Evolutionary conservation across 257 asterid species (phyloP).

Genomic region (Penstemon davidsonii): DNA sequence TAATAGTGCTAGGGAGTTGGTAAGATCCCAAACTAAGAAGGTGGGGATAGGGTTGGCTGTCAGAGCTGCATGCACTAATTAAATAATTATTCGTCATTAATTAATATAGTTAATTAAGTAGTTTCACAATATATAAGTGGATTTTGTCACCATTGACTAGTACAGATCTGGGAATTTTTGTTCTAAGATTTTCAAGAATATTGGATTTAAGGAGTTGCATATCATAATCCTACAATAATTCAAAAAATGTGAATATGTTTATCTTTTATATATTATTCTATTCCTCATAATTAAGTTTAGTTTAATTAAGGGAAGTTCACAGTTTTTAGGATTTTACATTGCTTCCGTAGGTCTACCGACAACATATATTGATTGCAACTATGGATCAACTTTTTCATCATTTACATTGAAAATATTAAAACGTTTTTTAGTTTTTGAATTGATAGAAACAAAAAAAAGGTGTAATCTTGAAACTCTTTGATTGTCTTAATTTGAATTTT

Average conservation of each 20-base stretch:
- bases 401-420: too few relatives aligned
- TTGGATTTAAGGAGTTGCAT: background rate
- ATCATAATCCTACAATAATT: background rate
- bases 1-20: background rate
- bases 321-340: too few relatives aligned
- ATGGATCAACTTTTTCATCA: too few relatives aligned
- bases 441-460: too few relatives aligned
- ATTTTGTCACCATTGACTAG: constrained; percentile 26
- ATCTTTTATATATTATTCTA: background rate
- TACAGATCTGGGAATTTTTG: constrained; percentile 13
- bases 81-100: background rate
- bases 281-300: too few relatives aligned
- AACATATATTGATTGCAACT: too few relatives aligned
- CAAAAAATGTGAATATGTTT: constrained; percentile 16
- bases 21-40: constrained; percentile 21
- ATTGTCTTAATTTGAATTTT: too few relatives aligned
- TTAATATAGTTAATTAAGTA: background rate
- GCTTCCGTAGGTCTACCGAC: too few relatives aligned
- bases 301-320: too few relatives aligned
- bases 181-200: background rate
- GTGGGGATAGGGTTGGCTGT: constrained; percentile 30
- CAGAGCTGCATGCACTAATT: constrained; percentile 10
- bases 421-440: too few relatives aligned
- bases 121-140: background rate
- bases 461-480: too few relatives aligned